Conservation (phyloP, 306 rosid species). For the Mimosa bimucronata region DNA sequence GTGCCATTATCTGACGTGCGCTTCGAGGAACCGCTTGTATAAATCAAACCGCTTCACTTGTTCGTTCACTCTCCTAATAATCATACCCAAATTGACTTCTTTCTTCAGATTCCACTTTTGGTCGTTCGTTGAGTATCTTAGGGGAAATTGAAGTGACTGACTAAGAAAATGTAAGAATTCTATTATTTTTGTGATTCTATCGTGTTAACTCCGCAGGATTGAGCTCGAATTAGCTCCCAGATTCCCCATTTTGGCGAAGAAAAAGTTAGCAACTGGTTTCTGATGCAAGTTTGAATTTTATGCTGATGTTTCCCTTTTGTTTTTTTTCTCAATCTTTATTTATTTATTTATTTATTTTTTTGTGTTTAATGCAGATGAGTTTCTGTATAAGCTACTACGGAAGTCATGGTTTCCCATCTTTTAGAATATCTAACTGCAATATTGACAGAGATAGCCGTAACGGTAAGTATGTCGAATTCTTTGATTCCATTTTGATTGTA, state of each 20-base stretch:
- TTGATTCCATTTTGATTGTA: slow-evolving; percentile 1
- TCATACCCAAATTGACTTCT: neutral
- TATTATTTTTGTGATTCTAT: neutral
- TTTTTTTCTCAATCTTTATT: neutral
- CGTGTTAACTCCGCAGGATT: neutral
- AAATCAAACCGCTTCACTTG: too few species aligned
- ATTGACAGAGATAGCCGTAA: neutral
- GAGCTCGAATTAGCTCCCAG: neutral
- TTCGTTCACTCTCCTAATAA: neutral
- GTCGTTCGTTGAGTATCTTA: neutral
- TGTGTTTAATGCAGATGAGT: slow-evolving; percentile 42
- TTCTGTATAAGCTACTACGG: slow-evolving; percentile 40
- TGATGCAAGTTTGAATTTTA: neutral
- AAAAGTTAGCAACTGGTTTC: neutral
- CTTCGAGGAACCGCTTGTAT: slow-evolving; percentile 4
- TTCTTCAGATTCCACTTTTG: neutral
- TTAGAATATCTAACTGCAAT: slow-evolving; percentile 38
- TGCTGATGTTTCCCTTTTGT: neutral
- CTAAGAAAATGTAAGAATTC: neutral
- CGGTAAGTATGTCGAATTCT: slow-evolving; percentile 30
- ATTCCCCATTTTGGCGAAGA: neutral
- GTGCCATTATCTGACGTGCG: neutral
- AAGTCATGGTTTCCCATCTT: slow-evolving; percentile 24
- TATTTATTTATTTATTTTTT: neutral
- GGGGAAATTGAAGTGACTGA: slow-evolving; percentile 1